Evolutionary conservation across 306 rosid genomes (phyloP).

Genomic region (Casuarina equisetifolia): DNA sequence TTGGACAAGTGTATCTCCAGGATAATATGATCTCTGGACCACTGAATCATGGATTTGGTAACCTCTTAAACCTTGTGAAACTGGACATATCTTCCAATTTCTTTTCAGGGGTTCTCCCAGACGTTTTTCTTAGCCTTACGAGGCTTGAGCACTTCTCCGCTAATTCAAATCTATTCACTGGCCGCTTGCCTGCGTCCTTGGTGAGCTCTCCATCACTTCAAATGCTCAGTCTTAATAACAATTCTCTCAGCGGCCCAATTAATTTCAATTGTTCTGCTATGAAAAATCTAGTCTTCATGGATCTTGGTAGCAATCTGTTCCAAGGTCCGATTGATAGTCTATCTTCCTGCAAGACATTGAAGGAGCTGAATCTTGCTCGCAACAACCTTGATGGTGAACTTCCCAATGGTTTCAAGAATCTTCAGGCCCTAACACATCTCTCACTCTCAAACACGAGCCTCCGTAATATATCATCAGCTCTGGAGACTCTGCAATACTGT

Average conservation of each 20-base stretch:
- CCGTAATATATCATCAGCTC: conserved; percentile 37
- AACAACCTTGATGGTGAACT: conserved; percentile 26
- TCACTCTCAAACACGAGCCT: conserved; percentile 26
- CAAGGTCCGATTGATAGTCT: conserved; percentile 34
- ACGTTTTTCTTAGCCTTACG: conserved; percentile 19
- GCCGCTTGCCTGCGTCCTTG: conserved; percentile 26
- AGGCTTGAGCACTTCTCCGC: conserved; percentile 16
- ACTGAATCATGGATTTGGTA: conserved; percentile 24
- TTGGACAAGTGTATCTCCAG: conserved; percentile 9
- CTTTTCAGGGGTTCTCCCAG: conserved; percentile 35
- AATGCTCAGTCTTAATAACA: conserved; percentile 23
- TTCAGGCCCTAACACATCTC: conserved; percentile 19
- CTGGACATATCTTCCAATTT: conserved; percentile 32
- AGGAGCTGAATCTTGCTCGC: conserved; percentile 13
- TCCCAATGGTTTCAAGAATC: conserved; percentile 20
- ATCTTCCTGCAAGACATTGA: conserved; percentile 33
- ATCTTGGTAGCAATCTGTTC: conserved; percentile 34
- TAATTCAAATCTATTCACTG: conserved; percentile 23
- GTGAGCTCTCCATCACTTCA: conserved; percentile 20
- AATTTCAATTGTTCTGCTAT: conserved; percentile 33
- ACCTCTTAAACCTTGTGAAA: conserved; percentile 26
- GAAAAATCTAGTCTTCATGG: conserved; percentile 34
- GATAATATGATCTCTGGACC: conserved; percentile 24
- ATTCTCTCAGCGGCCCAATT: conserved; percentile 24
- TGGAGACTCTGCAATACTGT: conserved; percentile 39